Evolutionary conservation across 2,329 filamentous ascomycete species (phyloP).

Genomic region (Aspergillus uvarum): DNA sequence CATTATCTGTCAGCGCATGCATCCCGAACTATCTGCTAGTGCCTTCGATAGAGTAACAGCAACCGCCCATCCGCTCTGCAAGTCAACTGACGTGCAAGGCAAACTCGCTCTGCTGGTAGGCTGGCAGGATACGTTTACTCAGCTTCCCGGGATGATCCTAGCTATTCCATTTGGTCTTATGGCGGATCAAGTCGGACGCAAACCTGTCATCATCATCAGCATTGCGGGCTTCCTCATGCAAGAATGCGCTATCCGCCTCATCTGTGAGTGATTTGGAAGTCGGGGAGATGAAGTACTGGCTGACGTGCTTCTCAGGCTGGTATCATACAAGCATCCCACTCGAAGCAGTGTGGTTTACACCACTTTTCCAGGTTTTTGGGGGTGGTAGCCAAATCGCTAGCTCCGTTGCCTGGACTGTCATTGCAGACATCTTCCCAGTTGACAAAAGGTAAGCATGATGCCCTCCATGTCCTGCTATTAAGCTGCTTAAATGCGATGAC

Average conservation of each 20-base stretch:
- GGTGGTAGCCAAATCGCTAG: conserved; percentile 11
- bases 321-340: conserved; percentile 11
- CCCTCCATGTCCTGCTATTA: background rate
- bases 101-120: conserved; percentile 15
- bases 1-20: conserved; percentile 15
- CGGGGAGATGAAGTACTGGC: background rate
- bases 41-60: background rate
- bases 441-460: conserved; percentile 9
- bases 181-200: conserved; percentile 15
- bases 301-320: conserved; percentile 1
- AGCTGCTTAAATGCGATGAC: background rate
- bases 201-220: conserved; percentile 9
- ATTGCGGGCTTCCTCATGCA: conserved; percentile 8
- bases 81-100: conserved; percentile 12
- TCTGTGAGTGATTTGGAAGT: conserved; percentile 6
- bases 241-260: conserved; percentile 9
- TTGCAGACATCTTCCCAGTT: conserved; percentile 15
- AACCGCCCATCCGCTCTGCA: conserved; percentile 6
- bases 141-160: conserved; percentile 13
- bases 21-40: conserved; percentile 6
- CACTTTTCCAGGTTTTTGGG: conserved; percentile 17
- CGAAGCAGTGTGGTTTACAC: conserved; percentile 13
- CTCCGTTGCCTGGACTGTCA: conserved; percentile 12
- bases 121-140: conserved; percentile 13
- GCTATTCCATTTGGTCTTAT: conserved; percentile 17